Evolutionary conservation across 2,329 filamentous ascomycete species (phyloP).

Genomic region (Rhexocercosporidium sp.): DNA sequence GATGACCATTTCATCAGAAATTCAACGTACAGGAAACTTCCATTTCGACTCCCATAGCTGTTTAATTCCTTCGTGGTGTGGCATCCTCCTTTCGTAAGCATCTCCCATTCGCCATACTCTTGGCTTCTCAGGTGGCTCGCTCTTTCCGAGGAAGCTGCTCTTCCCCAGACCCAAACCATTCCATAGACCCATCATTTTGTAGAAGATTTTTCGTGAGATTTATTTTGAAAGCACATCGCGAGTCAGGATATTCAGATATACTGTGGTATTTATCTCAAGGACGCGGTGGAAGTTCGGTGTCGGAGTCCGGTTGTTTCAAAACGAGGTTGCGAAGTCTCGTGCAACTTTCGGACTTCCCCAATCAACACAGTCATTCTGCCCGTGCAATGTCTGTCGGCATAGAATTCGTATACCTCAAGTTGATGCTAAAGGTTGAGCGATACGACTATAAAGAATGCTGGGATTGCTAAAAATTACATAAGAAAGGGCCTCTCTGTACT

Average conservation of each 20-base stretch:
- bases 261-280: neutral
- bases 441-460: no score
- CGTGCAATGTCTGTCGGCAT: no score
- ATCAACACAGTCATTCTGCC: no score
- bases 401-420: no score
- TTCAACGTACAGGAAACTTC: conserved; percentile 63
- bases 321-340: neutral
- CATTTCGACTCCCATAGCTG: conserved; percentile 78
- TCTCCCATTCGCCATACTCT: conserved; percentile 22
- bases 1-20: conserved; percentile 4
- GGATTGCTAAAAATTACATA: no score
- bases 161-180: conserved; percentile 21
- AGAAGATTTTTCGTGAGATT: no score
- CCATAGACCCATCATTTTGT: conserved; percentile 42
- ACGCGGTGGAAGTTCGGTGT: neutral
- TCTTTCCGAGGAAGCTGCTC: conserved; percentile 13
- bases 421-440: no score
- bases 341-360: conserved; percentile 4
- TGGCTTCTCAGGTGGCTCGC: conserved; percentile 4
- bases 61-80: conserved; percentile 50
- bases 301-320: conserved; percentile 3
- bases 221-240: no score
- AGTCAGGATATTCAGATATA: neutral
- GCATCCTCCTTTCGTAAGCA: conserved; percentile 25
- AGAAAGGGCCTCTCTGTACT: no score